Evolutionary conservation across 2,329 filamentous ascomycete species (phyloP), one percentile per base, ranked within the genome.

Genomic region (Pestalotiopsis fici): DNA sequence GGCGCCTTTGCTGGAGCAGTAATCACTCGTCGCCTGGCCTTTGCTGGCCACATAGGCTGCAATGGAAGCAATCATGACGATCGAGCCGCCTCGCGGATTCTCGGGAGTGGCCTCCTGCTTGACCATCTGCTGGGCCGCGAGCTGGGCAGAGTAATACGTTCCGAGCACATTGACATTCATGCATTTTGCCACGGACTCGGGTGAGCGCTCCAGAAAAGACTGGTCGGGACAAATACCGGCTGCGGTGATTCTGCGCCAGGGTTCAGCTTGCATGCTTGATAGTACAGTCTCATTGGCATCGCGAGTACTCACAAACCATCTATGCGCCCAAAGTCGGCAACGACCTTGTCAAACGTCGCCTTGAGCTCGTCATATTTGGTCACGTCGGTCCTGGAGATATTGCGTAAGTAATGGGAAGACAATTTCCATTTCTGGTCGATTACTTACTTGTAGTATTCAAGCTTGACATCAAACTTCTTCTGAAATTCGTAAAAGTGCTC

Each of bases 101-200:
- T 66, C 80, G 85, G 0, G 83, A 84, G 1, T 78, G 75, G 0
- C 72, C 77, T 12, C 80, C 77, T 61, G 77, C 78, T 60, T 80
- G 77, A 80, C 77, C 71, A 87, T 75, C 39, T 90, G 86, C 69
- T 87, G 83, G 63, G 90, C 91, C 27, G 90, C 88, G 66, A 90
- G 89, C 80, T 92, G 90, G 68, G 90, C 90, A 74, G 90, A 91
- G 77, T 90, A 83, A 78, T 89, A 90, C 25, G 87, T 88, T n/a
- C 91, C 91, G 61, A 85, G 91, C 71, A 93, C 80, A 77, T 93
- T 92, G 71, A 91, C 89, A 74, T 90, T 83, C 63, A 75, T 71
- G 56, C 75, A 93, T 82, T 73, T 93, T 89, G 77, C 91, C 86
- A 74, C 89, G 84, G 84, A 90, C 93, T 75, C 88, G 87, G 76